Evolutionary conservation across 106 monocot species (phyloP).

Genomic region (Allium fistulosum): DNA sequence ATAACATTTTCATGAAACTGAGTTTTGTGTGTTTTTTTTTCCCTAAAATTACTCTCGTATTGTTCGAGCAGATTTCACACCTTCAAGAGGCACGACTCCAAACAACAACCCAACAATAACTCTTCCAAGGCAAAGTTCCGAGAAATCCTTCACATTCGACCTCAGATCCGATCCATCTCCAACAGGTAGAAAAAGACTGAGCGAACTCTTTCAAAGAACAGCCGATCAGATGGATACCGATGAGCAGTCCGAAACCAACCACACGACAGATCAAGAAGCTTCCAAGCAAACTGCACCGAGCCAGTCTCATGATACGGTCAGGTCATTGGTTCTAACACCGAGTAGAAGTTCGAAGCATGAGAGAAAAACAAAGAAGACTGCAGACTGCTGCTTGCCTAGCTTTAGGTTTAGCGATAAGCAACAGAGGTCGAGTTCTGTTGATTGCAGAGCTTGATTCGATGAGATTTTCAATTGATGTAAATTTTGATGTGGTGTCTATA

Average conservation of each 20-base stretch:
- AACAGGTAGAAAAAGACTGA: conserved; percentile 41
- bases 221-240: background rate
- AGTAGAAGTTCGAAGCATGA: background rate
- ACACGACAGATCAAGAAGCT: background rate
- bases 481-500: too few relatives aligned
- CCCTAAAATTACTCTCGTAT: background rate
- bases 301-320: background rate
- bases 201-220: conserved; percentile 34
- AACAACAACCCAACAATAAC: conserved; percentile 24
- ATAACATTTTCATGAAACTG: too few relatives aligned
- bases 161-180: conserved; percentile 37
- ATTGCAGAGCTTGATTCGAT: background rate
- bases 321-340: background rate
- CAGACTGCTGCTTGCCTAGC: conserved; percentile 10
- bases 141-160: conserved; percentile 18
- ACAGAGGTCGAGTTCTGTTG: conserved; percentile 3
- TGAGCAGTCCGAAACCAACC: background rate
- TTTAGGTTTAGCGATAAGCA: background rate
- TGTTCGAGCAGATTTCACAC: conserved; percentile 59
- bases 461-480: too few relatives aligned
- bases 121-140: conserved; percentile 6
- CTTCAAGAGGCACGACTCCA: conserved; percentile 57
- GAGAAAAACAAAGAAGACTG: background rate
- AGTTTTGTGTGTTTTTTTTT: too few relatives aligned
- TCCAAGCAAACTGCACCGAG: background rate